Evolutionary conservation across 768 basidiomycete genomes (phyloP).

Genomic region (Tulasnella sp.): DNA sequence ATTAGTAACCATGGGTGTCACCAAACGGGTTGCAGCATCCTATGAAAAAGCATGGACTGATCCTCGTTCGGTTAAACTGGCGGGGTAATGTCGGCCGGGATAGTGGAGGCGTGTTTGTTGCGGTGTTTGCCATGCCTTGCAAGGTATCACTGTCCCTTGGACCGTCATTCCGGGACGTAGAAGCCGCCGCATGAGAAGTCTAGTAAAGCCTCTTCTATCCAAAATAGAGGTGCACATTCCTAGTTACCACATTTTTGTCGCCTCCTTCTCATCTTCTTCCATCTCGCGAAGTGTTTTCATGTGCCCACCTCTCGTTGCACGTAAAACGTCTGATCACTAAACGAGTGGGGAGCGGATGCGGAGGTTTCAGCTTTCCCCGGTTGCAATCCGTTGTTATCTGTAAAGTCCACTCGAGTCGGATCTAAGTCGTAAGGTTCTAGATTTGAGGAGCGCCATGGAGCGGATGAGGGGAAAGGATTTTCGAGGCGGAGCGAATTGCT

Average conservation of each 20-base stretch:
- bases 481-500: slow-evolving; percentile 6
- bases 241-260: slow-evolving; percentile 13
- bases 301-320: slow-evolving; percentile 11
- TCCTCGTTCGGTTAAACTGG: slow-evolving; percentile 21
- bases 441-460: slow-evolving; percentile 12
- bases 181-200: slow-evolving; percentile 7
- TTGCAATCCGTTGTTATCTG: neutral
- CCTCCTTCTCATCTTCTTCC: slow-evolving; percentile 3
- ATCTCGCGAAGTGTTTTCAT: neutral
- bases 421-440: neutral
- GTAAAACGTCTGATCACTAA: slow-evolving; percentile 4
- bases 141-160: neutral
- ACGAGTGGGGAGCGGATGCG: slow-evolving; percentile 1
- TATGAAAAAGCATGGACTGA: slow-evolving; percentile 10
- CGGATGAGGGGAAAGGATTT: neutral
- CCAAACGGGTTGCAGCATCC: neutral
- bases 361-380: slow-evolving; percentile 16
- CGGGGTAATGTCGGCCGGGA: slow-evolving; percentile 11
- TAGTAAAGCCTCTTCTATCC: slow-evolving; percentile 18
- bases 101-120: slow-evolving; percentile 4
- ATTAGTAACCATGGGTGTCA: slow-evolving; percentile 13
- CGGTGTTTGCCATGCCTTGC: slow-evolving; percentile 9
- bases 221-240: slow-evolving; percentile 15
- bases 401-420: slow-evolving; percentile 9
- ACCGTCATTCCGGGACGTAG: slow-evolving; percentile 6